Evolutionary conservation across 2,329 filamentous ascomycete genomes (phyloP).

Genomic region (Fusarium aywerte): DNA sequence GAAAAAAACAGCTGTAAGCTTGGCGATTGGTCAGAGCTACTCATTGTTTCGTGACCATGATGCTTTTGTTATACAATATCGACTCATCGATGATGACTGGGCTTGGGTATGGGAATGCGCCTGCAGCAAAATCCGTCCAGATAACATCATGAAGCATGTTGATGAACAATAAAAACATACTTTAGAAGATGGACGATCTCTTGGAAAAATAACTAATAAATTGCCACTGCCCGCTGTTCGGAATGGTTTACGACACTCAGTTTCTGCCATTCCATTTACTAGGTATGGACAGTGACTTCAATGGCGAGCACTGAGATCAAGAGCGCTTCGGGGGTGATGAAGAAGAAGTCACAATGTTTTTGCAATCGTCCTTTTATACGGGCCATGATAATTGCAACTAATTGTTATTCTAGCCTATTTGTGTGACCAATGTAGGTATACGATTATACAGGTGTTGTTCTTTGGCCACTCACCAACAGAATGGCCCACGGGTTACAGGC

Average conservation of each 20-base stretch:
- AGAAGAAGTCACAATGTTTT: not conserved
- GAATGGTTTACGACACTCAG: not conserved
- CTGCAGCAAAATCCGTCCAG: not conserved
- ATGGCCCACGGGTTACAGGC: not conserved
- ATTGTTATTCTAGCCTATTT: not conserved
- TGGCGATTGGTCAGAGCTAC: constrained; percentile 16
- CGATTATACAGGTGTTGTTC: not conserved
- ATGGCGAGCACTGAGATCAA: not conserved
- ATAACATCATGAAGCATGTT: constrained; percentile 12
- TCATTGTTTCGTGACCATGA: constrained; percentile 22
- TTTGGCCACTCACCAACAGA: not conserved
- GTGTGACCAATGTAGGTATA: not conserved
- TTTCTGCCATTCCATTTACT: not conserved
- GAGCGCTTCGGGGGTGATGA: not conserved
- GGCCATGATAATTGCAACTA: not conserved
- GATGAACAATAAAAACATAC: not conserved
- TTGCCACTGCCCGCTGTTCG: not conserved
- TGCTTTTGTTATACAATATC: constrained; percentile 15
- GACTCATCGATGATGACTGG: constrained; percentile 24
- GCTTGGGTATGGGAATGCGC: constrained; percentile 20
- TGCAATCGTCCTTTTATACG: not conserved
- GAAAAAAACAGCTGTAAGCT: not conserved
- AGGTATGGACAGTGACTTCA: not conserved
- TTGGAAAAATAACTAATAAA: not conserved
- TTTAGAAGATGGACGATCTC: not conserved